A percentile compares a stretch with the other conserved stretches of the same genome.
Evolutionary conservation across 345 rosid genomes (phyloP).

Genomic region (Syzygium aromaticum): DNA sequence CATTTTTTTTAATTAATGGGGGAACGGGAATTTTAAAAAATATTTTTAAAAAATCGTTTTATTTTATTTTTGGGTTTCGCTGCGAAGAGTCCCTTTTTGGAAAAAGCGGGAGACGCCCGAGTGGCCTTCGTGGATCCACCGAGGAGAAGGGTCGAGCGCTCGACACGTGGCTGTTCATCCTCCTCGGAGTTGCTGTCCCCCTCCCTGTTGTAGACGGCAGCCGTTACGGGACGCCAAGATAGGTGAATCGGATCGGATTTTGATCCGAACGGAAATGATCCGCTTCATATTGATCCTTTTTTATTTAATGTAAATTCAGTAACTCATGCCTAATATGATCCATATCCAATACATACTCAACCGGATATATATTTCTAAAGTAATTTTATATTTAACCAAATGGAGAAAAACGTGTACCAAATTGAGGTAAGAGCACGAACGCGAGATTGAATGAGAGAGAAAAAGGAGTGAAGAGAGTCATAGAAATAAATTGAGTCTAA

Average conservation of each 20-base stretch:
- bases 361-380: too few relatives aligned
- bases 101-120: conserved; percentile 49
- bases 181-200: background rate
- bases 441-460: fast-evolving
- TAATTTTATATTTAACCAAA: too few relatives aligned
- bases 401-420: background rate
- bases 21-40: too few relatives aligned
- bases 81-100: background rate
- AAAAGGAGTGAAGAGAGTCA: background rate
- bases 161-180: conserved; percentile 70
- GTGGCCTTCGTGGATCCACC: conserved; percentile 25
- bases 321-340: too few relatives aligned
- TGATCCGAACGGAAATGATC: too few relatives aligned
- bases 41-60: background rate
- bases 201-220: too few relatives aligned
- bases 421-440: background rate
- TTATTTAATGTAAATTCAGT: too few relatives aligned
- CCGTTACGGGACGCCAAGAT: fast-evolving
- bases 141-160: conserved; percentile 31
- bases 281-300: too few relatives aligned
- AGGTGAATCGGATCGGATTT: too few relatives aligned
- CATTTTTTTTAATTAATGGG: background rate
- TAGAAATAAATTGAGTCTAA: background rate
- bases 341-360: too few relatives aligned
- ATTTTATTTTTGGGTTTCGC: background rate